Evolutionary conservation across 1,284 basidiomycete species (phyloP).

Genomic region (Tylopilus microsporus): DNA sequence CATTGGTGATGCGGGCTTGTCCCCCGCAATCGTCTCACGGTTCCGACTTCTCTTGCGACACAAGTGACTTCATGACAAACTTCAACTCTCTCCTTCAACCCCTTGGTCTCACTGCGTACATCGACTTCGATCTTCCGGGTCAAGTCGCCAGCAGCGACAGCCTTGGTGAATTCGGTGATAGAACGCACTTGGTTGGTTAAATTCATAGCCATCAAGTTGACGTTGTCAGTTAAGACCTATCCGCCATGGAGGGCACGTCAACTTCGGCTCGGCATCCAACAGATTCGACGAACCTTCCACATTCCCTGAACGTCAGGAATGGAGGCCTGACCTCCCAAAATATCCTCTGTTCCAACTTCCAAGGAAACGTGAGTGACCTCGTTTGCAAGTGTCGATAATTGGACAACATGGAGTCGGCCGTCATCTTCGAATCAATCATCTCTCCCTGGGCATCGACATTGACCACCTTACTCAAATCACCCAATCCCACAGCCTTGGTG

Average conservation of each 20-base stretch:
- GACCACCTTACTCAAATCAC: conserved; percentile 85
- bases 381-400: too few species aligned
- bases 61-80: conserved; percentile 86
- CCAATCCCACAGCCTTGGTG: conserved; percentile 93
- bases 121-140: conserved; percentile 88
- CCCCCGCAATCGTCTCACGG: conserved; percentile 83
- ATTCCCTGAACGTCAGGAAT: too few species aligned
- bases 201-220: too few species aligned
- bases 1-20: conserved; percentile 83
- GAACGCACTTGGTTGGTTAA: too few species aligned
- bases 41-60: conserved; percentile 87
- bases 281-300: too few species aligned
- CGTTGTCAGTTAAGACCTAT: too few species aligned
- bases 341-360: too few species aligned
- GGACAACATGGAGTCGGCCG: too few species aligned
- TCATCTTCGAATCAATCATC: conserved; percentile 84
- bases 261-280: too few species aligned
- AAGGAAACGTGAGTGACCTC: too few species aligned
- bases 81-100: conserved; percentile 79
- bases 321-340: too few species aligned
- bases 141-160: conserved; percentile 85
- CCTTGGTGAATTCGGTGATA: conserved; percentile 26
- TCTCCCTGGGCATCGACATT: conserved; percentile 96
- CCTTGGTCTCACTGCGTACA: conserved; percentile 86
- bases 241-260: too few species aligned